Evolutionary conservation across 1,139 yeast genomes (phyloP).

Genomic region (Geotrichum aggregatum): DNA sequence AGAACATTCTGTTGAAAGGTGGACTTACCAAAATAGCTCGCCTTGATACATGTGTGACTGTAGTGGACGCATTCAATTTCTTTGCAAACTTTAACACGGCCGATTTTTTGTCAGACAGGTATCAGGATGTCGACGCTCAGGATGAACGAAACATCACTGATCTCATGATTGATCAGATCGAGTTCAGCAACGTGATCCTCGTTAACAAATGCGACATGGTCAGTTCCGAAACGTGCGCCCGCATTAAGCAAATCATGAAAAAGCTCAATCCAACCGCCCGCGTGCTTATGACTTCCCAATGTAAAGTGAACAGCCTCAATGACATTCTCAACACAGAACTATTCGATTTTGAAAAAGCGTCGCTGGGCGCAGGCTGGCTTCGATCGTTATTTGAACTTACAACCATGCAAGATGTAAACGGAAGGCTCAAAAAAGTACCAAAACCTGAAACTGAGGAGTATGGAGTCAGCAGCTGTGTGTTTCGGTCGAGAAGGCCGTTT

Average conservation of each 20-base stretch:
- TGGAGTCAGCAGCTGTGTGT: conserved; percentile 45
- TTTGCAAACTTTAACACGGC: conserved; percentile 44
- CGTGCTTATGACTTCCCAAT: conserved; percentile 39
- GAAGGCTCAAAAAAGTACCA: conserved; percentile 33
- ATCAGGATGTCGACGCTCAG: conserved; percentile 41
- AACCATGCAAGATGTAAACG: conserved; percentile 38
- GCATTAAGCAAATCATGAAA: conserved; percentile 37
- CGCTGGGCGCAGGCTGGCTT: conserved; percentile 48
- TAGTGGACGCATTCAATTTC: conserved; percentile 45
- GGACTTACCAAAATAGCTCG: conserved; percentile 42
- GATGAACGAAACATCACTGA: conserved; percentile 46
- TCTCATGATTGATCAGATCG: conserved; percentile 47
- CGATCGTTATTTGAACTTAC: conserved; percentile 45
- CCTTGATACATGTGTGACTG: conserved; percentile 48
- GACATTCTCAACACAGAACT: conserved; percentile 39
- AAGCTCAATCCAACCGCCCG: conserved; percentile 45
- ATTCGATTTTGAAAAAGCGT: conserved; percentile 44
- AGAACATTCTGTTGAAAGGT: conserved; percentile 40
- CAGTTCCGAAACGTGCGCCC: conserved; percentile 31
- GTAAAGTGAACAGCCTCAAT: conserved; percentile 40
- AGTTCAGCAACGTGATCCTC: conserved; percentile 45
- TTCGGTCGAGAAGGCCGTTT: conserved; percentile 43
- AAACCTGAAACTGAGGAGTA: conserved; percentile 43
- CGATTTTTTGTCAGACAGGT: conserved; percentile 44
- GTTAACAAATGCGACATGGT: conserved; percentile 41